phyloP scores from a whole-genome alignment of 2,329 filamentous ascomycete species.

The Didymella sp. region DNA sequence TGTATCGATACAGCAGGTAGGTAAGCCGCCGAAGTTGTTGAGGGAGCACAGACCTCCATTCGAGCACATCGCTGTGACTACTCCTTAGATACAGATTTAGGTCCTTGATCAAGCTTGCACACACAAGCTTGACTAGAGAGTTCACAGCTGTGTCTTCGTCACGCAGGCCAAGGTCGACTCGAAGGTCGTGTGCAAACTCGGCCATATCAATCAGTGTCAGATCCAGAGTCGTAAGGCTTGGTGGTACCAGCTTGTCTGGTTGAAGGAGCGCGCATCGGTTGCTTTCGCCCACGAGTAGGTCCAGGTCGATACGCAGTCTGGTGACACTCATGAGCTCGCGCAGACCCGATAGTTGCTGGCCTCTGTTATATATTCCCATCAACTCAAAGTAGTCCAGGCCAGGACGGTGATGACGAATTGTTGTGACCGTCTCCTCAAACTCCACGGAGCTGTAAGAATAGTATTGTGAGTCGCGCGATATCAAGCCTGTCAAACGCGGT shows the following conservation, averaged over 20 bases:
- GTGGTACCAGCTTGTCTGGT: not conserved
- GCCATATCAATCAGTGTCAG: not conserved
- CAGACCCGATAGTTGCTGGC: not conserved
- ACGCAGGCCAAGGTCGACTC: not conserved
- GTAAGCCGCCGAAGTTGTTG: not conserved
- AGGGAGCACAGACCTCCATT: too few relatives aligned
- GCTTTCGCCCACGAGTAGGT: not conserved
- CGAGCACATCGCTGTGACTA: too few relatives aligned
- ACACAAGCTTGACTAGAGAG: not conserved
- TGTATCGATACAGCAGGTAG: not conserved
- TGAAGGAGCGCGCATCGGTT: not conserved
- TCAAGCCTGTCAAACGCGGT: not conserved
- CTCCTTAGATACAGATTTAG: not conserved
- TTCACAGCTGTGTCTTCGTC: not conserved
- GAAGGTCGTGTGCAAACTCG: not conserved
- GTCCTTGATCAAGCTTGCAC: not conserved
- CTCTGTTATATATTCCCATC: not conserved
- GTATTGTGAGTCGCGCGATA: not conserved
- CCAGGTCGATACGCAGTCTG: not conserved
- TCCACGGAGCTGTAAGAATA: not conserved
- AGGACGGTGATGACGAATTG: not conserved
- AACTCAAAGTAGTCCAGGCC: not conserved
- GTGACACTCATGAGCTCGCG: not conserved
- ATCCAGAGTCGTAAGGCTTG: not conserved
- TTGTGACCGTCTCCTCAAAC: not conserved